Conservation (phyloP, 1,284 basidiomycete genomes). For the Mycosarcoma maydis region DNA sequence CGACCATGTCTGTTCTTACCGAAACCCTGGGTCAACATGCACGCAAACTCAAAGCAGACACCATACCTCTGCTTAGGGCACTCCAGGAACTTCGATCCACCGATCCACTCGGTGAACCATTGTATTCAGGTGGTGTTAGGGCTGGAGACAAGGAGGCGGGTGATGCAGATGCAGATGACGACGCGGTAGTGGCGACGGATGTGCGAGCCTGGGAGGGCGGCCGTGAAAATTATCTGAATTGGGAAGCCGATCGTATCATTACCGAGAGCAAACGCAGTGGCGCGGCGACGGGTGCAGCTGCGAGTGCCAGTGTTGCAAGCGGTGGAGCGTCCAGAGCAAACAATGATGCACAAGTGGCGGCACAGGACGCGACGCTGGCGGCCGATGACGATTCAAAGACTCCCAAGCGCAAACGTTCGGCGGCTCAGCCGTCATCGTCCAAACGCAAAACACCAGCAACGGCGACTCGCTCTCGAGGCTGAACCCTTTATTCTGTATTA, state of each 20-base stretch:
- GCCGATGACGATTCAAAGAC: constrained; percentile 26
- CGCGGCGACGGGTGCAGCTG: neutral
- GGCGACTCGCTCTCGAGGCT: constrained; percentile 11
- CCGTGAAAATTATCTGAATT: constrained; percentile 58
- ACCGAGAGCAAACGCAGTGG: constrained; percentile 35
- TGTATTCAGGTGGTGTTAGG: constrained; percentile 16
- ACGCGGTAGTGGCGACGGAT: constrained; percentile 10
- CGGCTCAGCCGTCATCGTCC: constrained; percentile 19
- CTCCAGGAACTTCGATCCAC: constrained; percentile 37
- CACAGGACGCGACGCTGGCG: neutral
- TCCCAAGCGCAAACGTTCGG: constrained; percentile 28
- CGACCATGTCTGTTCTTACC: constrained; percentile 14
- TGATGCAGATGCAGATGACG: constrained; percentile 14
- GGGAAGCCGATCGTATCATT: constrained; percentile 59
- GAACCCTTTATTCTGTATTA: neutral
- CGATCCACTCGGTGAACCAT: constrained; percentile 51
- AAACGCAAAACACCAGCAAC: constrained; percentile 34
- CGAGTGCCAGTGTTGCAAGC: neutral
- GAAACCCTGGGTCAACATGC: constrained; percentile 37
- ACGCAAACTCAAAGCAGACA: constrained; percentile 45
- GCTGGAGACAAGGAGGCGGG: constrained; percentile 1
- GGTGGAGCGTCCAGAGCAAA: too few species aligned
- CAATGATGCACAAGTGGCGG: constrained; percentile 6
- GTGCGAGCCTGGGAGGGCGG: constrained; percentile 49
- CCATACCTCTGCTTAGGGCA: constrained; percentile 38